phyloP scores from a whole-genome alignment of 495 filamentous ascomycete genomes.

The Daldinia concentrica region DNA sequence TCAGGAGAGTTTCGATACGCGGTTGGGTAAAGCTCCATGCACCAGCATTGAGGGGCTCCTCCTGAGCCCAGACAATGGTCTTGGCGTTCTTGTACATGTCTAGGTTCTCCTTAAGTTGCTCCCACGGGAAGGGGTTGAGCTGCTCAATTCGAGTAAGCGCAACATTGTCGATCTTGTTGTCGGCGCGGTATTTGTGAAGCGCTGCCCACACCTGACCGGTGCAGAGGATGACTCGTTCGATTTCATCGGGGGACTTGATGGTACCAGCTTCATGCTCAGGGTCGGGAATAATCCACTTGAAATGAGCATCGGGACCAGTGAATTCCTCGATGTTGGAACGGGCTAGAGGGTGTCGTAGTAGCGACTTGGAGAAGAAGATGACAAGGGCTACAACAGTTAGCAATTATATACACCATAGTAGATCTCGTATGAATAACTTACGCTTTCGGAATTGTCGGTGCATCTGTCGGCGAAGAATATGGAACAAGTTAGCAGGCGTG shows the following conservation, averaged over 20 bases:
- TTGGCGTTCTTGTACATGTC: slow-evolving; percentile 96
- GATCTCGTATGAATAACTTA: slow-evolving; percentile 60
- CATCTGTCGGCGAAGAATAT: slow-evolving; percentile 95
- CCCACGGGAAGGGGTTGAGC: slow-evolving; percentile 98
- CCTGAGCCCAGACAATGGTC: slow-evolving; percentile 95
- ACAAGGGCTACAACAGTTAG: slow-evolving; percentile 76
- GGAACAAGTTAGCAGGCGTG: slow-evolving; percentile 91
- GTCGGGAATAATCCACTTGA: slow-evolving; percentile 95
- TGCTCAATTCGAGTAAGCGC: slow-evolving; percentile 97
- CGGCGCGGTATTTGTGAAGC: slow-evolving; percentile 87
- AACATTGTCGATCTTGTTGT: slow-evolving; percentile 82
- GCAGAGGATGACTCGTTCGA: slow-evolving; percentile 94
- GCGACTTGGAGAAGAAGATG: slow-evolving; percentile 96
- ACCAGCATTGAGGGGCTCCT: slow-evolving; percentile 97
- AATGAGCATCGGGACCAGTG: slow-evolving; percentile 81
- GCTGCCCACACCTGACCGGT: slow-evolving; percentile 93
- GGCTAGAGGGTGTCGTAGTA: slow-evolving; percentile 90
- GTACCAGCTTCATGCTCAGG: slow-evolving; percentile 75
- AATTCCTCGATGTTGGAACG: slow-evolving; percentile 91
- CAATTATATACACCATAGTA: slow-evolving; percentile 6
- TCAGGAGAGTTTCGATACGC: slow-evolving; percentile 93
- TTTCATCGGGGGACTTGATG: slow-evolving; percentile 83
- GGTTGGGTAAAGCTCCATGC: slow-evolving; percentile 96
- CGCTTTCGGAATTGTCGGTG: slow-evolving; percentile 99
- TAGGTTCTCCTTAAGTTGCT: slow-evolving; percentile 92